Evolutionary conservation across 371 early-diverging fungal species (phyloP).

Genomic region (Aphelidium insulamus): DNA sequence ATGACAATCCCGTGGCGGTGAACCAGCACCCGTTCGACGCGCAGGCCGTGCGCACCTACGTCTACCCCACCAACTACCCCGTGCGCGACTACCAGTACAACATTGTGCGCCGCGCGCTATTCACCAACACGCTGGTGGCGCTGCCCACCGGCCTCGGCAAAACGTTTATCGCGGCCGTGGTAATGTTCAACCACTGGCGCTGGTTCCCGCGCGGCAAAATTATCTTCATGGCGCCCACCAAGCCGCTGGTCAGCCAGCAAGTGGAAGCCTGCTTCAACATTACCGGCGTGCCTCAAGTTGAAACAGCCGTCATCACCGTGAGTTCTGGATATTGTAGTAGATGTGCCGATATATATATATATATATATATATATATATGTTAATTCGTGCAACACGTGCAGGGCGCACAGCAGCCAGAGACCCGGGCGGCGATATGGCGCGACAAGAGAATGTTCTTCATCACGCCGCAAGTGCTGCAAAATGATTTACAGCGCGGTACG

Average conservation of each 20-base stretch:
- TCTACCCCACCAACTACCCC: slow-evolving; percentile 55
- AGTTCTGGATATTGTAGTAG: no score
- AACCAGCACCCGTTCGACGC: slow-evolving; percentile 29
- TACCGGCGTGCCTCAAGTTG: slow-evolving; percentile 38
- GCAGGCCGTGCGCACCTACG: slow-evolving; percentile 36
- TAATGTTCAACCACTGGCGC: slow-evolving; percentile 76
- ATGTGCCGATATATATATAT: no score
- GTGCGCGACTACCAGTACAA: slow-evolving; percentile 70
- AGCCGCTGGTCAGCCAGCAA: slow-evolving; percentile 77
- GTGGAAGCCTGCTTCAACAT: slow-evolving; percentile 59
- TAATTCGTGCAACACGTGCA: no score
- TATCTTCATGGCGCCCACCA: slow-evolving; percentile 81
- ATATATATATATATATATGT: no score
- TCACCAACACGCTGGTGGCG: slow-evolving; percentile 67
- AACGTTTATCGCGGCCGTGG: slow-evolving; percentile 87
- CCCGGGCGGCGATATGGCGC: slow-evolving; percentile 25
- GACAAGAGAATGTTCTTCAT: slow-evolving; percentile 52
- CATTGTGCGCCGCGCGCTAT: slow-evolving; percentile 51
- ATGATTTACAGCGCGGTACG: slow-evolving; percentile 38
- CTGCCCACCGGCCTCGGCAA: slow-evolving; percentile 83
- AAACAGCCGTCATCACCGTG: no score
- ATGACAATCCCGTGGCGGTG: no score
- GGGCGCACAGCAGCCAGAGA: slow-evolving; percentile 30
- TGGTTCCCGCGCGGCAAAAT: slow-evolving; percentile 81
- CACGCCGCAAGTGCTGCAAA: slow-evolving; percentile 74